These are phyloP conservation scores for Stagonosporopsis vannaccii DNA, from an alignment of 2,329 filamentous ascomycete species.

Conservation along the genomic window DNA sequence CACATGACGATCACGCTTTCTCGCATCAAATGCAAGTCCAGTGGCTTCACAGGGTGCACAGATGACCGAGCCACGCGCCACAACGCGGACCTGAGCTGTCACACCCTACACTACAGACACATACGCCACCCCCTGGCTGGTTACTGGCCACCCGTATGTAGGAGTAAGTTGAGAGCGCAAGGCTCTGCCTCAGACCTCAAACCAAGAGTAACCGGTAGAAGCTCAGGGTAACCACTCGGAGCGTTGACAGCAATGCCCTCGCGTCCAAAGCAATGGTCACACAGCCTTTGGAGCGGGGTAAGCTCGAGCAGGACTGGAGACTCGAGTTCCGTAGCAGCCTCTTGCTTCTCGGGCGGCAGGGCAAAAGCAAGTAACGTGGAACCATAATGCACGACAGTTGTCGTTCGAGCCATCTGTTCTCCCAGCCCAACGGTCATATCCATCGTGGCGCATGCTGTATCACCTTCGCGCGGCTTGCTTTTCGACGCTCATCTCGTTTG, in stretches of 20 bases:
- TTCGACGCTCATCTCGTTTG: slow-evolving; percentile 14
- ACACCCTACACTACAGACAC: not conserved
- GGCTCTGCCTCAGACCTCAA: not conserved
- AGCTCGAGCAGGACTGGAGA: slow-evolving; percentile 11
- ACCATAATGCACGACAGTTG: slow-evolving; percentile 17
- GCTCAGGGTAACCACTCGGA: not conserved
- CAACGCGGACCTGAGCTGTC: slow-evolving; percentile 12
- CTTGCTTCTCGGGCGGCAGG: slow-evolving; percentile 9
- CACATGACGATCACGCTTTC: slow-evolving; percentile 9
- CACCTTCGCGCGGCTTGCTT: slow-evolving; percentile 20
- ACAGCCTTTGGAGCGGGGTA: slow-evolving; percentile 12
- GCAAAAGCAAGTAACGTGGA: slow-evolving; percentile 24
- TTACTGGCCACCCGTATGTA: slow-evolving; percentile 16
- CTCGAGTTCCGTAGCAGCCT: slow-evolving; percentile 3
- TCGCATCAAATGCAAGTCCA: slow-evolving; percentile 1
- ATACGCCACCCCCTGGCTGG: not conserved
- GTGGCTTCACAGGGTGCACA: slow-evolving; percentile 11
- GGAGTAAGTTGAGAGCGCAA: not conserved
- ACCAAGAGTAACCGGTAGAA: slow-evolving; percentile 4
- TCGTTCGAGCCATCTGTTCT: slow-evolving; percentile 27
- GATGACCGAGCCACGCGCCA: slow-evolving; percentile 30
- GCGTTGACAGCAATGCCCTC: not conserved
- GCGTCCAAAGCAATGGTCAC: slow-evolving; percentile 5
- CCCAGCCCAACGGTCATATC: slow-evolving; percentile 15
- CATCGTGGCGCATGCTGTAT: slow-evolving; percentile 16